Base-by-base conservation (phyloP, 352 stramenopile genomes). In the Pythium guiyangense region DNA sequence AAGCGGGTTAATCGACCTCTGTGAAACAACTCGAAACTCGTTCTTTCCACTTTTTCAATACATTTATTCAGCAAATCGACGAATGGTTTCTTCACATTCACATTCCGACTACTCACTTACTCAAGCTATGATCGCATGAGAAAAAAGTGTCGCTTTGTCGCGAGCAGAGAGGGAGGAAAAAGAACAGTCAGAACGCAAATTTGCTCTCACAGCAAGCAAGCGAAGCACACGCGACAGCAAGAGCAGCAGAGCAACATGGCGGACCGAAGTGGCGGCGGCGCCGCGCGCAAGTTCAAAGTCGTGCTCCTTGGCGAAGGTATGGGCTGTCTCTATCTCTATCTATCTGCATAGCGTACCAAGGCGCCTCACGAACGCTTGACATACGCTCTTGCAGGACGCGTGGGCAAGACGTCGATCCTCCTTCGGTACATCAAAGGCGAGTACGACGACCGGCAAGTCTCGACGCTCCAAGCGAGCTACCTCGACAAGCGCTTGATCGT, bases 371-470 rank as follows among this genome's bases (percentile, higher is more conserved):
- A 8, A 46, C 22, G 31, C 34, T 40, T 8, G 37, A 26, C 27
- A 2, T 49, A 37, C 18, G 2, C 52, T 6, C 20, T 20, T 51
- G 52, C 77, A 96, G 92, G 91, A 39, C 87, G 92, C 46, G 93
- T 98, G 46, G 93, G 93, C 45, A 98, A 98, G 70, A 98, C 93
- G 29, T 98, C 91, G 37, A 98, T 98, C 51, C 67, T 98, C 20
- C 64, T 98, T 56, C 82, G 92, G 39, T 98, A 97, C 66, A 92
- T 96, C 63, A 94, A 96, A 66, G 90, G 93, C 67, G 86, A 96
- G 54, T 98, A 97, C 70, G 76, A 96, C 63, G 94, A 97, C 45
- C 71, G 81, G 14, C 90, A 97, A 67, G 81, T 94, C 31, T 96
- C 91, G 54, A 98, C 94, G 48, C 73, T 97, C 18, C 90, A 98